Base-by-base conservation (phyloP, 176 grass and related monocot species). In the Puya raimondii region DNA sequence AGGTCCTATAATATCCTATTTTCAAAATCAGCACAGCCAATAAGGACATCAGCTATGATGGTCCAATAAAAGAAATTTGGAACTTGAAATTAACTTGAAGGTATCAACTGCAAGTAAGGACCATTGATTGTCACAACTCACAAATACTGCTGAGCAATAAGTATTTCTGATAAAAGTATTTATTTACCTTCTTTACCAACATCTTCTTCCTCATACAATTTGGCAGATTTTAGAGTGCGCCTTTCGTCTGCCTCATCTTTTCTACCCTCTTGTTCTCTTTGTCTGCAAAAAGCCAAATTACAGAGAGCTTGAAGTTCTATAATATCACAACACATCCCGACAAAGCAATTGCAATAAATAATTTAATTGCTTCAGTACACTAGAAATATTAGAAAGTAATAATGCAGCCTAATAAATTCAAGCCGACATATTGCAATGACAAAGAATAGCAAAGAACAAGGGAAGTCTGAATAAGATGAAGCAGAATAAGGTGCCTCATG, bases 261-360 rank as follows among this genome's bases (percentile, higher is more conserved):
- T 71, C 64, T 58, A 69, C 81, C 73, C 11, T 56, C 63, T 69
- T 78, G 75, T 67, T 78, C 75, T 78, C 64, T 69, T 73, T 73
- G 64, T 47, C 81, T 83, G 49, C 54, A 72, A 10, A 49, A 64
- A 16, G 14, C 47, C 12, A 71, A 63, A 49, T 52, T 57, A 14
- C 22, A 11, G 23, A 21, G 72, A 49, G 47, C 9, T 48, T 25
- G n/a, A 47, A 56, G 56, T 48, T 67, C 67, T 42, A 50, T 47
- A 56, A 74, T 74, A 9, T 59, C 20, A 18, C 54, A 9, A 59
- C 54, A 59, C 20, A 59, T 59, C 54, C 20, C 16, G 18, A 72
- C 27, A 27, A 9, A 58, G 4, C 12, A 59, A 56, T 11, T 18
- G 16, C 51, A 47, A 58, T 42, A 42, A 42, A 42, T 42, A 42